A percentile compares a stretch with the other conserved stretches of the same genome.
Conservation (phyloP, 2,329 filamentous ascomycete genomes). For the Epichloe baconii region DNA sequence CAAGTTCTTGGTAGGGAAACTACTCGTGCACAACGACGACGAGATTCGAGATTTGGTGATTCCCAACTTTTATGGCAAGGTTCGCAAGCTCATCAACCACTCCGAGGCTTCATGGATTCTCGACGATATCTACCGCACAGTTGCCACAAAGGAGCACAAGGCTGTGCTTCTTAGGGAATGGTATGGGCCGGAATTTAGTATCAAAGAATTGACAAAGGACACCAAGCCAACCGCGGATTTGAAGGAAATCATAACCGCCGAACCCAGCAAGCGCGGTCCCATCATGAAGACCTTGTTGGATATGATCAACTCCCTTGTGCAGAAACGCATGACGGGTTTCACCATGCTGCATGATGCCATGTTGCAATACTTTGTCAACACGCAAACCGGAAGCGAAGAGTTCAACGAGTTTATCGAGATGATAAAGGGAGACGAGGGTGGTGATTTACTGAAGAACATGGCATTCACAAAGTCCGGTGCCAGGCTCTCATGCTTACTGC, state of each 20-base stretch:
- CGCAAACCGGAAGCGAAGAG: conserved; percentile 64
- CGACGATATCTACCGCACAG: conserved; percentile 86
- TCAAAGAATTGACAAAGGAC: conserved; percentile 51
- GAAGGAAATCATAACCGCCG: conserved; percentile 56
- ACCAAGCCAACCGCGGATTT: conserved; percentile 54
- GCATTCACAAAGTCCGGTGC: conserved; percentile 88
- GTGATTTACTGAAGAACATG: conserved; percentile 86
- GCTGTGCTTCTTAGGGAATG: conserved; percentile 78
- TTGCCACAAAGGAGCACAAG: conserved; percentile 78
- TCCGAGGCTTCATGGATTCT: conserved; percentile 95
- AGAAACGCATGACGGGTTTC: conserved; percentile 95
- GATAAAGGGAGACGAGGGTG: conserved; percentile 81
- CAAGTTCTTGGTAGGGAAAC: conserved; percentile 92
- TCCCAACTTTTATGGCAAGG: conserved; percentile 87
- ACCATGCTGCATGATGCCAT: conserved; percentile 97
- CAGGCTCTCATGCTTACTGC: conserved; percentile 63
- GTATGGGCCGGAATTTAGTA: conserved; percentile 87
- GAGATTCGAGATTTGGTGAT: conserved; percentile 83
- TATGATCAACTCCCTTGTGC: conserved; percentile 81
- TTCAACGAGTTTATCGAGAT: conserved; percentile 79
- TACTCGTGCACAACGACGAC: conserved; percentile 81
- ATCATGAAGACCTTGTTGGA: conserved; percentile 78
- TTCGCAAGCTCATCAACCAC: conserved; percentile 89
- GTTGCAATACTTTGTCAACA: conserved; percentile 86
- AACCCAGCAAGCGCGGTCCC: conserved; percentile 73